These are phyloP conservation scores for Cryphonectria japonica DNA, from an alignment of 2,329 filamentous ascomycete genomes.

Conservation along the genomic window DNA sequence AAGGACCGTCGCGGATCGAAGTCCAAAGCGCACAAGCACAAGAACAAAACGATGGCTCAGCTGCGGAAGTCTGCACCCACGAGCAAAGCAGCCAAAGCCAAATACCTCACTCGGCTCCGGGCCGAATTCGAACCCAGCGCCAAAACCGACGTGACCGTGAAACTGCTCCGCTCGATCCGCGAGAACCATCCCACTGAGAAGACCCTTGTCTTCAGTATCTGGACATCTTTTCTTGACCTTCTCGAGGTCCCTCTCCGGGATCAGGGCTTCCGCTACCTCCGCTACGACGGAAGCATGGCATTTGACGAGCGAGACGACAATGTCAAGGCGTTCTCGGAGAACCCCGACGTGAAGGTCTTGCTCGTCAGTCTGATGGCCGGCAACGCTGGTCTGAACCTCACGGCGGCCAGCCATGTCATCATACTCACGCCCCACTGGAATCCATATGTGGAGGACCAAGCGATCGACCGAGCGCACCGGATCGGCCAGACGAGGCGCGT, in stretches of 20 bases:
- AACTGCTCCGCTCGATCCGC: constrained; percentile 35
- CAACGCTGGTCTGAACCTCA: constrained; percentile 81
- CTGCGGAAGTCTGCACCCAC: constrained; percentile 34
- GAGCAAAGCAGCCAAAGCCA: constrained; percentile 34
- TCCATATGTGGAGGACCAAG: constrained; percentile 85
- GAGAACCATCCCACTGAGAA: constrained; percentile 36
- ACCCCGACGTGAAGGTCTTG: constrained; percentile 61
- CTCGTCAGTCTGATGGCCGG: constrained; percentile 77
- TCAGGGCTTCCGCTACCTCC: constrained; percentile 35
- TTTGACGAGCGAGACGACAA: constrained; percentile 59
- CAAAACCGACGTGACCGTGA: constrained; percentile 38
- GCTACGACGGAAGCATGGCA: constrained; percentile 39
- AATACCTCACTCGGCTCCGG: constrained; percentile 35
- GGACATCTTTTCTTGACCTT: constrained; percentile 41
- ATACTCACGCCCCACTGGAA: constrained; percentile 93
- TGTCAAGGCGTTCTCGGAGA: constrained; percentile 64
- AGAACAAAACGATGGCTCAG: constrained; percentile 31
- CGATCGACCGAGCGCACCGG: constrained; percentile 82
- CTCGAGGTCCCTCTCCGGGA: constrained; percentile 39
- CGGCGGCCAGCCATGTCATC: constrained; percentile 78
- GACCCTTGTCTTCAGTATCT: constrained; percentile 40
- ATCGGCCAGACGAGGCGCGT: constrained; percentile 77
- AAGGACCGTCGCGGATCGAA: too few species aligned
- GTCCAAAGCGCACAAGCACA: constrained; percentile 14
- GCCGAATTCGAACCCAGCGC: constrained; percentile 37